Percentiles rank a stretch among this genome's conserved stretches.
phyloP scores from a whole-genome alignment of 2,329 filamentous ascomycete species.

The Penicillium oxalicum region DNA sequence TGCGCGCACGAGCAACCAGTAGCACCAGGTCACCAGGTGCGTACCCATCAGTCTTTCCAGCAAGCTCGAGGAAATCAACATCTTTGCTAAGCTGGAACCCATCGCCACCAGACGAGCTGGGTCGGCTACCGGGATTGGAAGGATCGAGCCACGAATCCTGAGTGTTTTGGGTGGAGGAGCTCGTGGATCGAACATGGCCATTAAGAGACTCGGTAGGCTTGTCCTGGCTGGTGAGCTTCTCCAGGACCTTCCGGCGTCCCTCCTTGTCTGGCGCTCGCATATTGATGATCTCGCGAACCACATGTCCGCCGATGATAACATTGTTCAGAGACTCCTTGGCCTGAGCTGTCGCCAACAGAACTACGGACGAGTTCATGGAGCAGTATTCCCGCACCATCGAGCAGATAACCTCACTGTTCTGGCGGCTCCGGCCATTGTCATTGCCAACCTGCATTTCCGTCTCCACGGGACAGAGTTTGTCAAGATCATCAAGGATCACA shows the following conservation, averaged over 20 bases:
- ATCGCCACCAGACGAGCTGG: constrained; percentile 43
- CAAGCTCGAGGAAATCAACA: constrained; percentile 86
- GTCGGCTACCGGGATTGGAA: constrained; percentile 51
- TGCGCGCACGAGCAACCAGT: constrained; percentile 78
- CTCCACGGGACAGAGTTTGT: constrained; percentile 86
- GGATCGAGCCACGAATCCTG: constrained; percentile 73
- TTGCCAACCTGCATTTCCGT: constrained; percentile 91
- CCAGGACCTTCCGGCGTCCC: constrained; percentile 72
- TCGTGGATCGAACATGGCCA: constrained; percentile 32
- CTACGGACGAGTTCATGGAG: constrained; percentile 69
- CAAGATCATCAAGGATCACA: constrained; percentile 86
- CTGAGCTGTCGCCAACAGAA: constrained; percentile 84
- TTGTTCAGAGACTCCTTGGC: constrained; percentile 90
- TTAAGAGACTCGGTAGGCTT: constrained; percentile 38
- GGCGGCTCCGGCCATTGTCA: constrained; percentile 85
- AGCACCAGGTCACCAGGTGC: constrained; percentile 92
- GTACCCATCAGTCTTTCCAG: constrained; percentile 91
- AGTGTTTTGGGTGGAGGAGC: constrained; percentile 45
- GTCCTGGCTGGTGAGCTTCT: constrained; percentile 60
- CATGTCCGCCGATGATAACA: constrained; percentile 81
- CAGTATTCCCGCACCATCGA: constrained; percentile 81
- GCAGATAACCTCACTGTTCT: constrained; percentile 84
- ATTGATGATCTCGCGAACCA: constrained; percentile 83
- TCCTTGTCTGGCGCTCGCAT: constrained; percentile 92
- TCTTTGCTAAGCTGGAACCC: constrained; percentile 69